Evolutionary conservation across 1,284 basidiomycete species (phyloP), one percentile per base, ranked within the genome.

Genomic region (Ceratobasidium sp.): DNA sequence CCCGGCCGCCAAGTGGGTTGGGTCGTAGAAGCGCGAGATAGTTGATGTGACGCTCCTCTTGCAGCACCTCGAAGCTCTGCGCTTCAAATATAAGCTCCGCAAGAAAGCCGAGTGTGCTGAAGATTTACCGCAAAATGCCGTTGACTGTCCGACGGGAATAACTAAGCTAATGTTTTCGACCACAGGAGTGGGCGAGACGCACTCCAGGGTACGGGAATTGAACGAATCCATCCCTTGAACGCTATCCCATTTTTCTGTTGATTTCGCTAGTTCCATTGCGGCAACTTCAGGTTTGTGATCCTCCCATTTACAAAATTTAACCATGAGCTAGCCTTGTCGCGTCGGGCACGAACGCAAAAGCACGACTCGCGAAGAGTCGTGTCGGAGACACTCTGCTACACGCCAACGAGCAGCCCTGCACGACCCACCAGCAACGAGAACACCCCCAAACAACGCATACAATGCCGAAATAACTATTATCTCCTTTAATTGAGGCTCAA

Each of bases 11-110:
- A 57, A 98, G 87, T 45, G 88, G 87, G 92, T 83, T 1, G 95
- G 91, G 80, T 97, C 91, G 79, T 97, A 97, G 86, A 97, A 97
- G 8, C 95, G 89, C 81, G 96, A 94, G 64, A 95, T 89, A 76
- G 97, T 83, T 82, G 96, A 95, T 75, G 96, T 94, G 51, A 91
- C 87, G 19, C 95, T 97, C 82, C 90, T 92, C 86, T 97, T 97
- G 45, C 95, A 95, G 72, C 90, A 95, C n/a, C 95, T 95, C 81
- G 90, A 92, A 93, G 93, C 75, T 97, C 97, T 59, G 98, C 96
- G 14, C 99, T 87, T 2, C 97, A 97, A 75, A 95, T 89, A 76
- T 94, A 98, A 33, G 93, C 95, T n/a, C 97, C 97, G 29, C 22
- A 17, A 36, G n/a, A 50, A 45, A 54, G 6, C n/a, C 15, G 2